phyloP scores from a whole-genome alignment of 441 rosid genomes.

The Pelargonium fulgidum region DNA sequence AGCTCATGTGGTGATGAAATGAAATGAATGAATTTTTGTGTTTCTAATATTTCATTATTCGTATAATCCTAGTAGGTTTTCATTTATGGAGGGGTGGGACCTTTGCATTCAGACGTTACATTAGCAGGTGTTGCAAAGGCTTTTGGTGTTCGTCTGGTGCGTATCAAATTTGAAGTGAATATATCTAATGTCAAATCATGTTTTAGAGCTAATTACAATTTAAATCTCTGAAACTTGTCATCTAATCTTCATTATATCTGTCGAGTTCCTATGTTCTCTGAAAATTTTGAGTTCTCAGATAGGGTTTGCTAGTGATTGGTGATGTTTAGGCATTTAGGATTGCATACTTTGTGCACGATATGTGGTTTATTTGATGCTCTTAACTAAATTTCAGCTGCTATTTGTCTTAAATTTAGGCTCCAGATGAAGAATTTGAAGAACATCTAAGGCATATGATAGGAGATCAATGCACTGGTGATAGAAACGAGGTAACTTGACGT shows the following conservation, averaged over 20 bases:
- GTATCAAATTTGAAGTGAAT: conserved; percentile 11
- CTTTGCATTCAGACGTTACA: conserved; percentile 86
- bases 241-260: no score
- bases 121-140: conserved; percentile 95
- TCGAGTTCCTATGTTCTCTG: no score
- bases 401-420: conserved; percentile 53
- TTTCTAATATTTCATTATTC: not conserved
- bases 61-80: conserved; percentile 50
- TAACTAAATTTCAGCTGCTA: conserved; percentile 15
- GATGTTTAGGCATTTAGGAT: not conserved
- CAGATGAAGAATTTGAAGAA: conserved; percentile 98
- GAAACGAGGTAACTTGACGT: conserved; percentile 64
- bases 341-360: not conserved
- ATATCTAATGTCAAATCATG: not conserved
- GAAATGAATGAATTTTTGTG: not conserved
- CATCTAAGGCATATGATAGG: conserved; percentile 72
- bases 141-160: conserved; percentile 90
- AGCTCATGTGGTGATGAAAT: conserved; percentile 6
- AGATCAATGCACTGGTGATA: conserved; percentile 71
- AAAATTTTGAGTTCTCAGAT: no score
- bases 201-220: no score
- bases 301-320: not conserved
- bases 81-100: conserved; percentile 90
- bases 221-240: no score
- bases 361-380: conserved; percentile 16